Evolutionary conservation across 2,329 filamentous ascomycete genomes (phyloP).

Genomic region (Alternaria infectoria): DNA sequence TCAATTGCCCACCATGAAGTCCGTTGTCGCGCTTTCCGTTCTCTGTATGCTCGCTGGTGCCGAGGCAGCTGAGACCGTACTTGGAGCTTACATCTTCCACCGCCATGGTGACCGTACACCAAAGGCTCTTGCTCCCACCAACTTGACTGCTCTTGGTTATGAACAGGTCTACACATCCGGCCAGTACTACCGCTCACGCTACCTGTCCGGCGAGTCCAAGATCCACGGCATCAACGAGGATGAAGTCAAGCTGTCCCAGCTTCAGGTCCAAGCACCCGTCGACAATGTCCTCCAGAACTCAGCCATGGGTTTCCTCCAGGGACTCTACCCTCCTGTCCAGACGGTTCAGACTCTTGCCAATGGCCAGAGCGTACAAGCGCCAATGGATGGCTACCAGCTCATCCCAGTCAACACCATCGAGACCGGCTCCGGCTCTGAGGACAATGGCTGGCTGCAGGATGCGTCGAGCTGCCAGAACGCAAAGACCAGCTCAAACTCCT

Average conservation of each 20-base stretch:
- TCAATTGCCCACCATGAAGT: conserved; percentile 36
- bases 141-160: conserved; percentile 81
- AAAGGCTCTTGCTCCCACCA: conserved; percentile 73
- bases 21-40: conserved; percentile 25
- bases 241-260: conserved; percentile 71
- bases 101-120: conserved; percentile 88
- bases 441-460: conserved; percentile 65
- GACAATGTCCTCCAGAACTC: conserved; percentile 83
- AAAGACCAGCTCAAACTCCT: conserved; percentile 64
- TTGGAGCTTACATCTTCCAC: conserved; percentile 86
- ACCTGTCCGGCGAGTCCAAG: conserved; percentile 68
- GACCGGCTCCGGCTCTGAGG: conserved; percentile 64
- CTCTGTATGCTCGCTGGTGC: conserved; percentile 36
- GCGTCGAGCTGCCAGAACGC: conserved; percentile 63
- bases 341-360: conserved; percentile 70
- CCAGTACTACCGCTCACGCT: conserved; percentile 76
- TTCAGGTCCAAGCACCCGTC: conserved; percentile 73
- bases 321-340: conserved; percentile 78
- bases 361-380: conserved; percentile 68
- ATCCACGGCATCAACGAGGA: conserved; percentile 72
- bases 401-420: conserved; percentile 72
- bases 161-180: conserved; percentile 75
- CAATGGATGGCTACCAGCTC: conserved; percentile 82
- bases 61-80: conserved; percentile 66
- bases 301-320: conserved; percentile 81